These are phyloP conservation scores for Fusarium ramigenum DNA, from an alignment of 2,329 filamentous ascomycete species.

Conservation along the genomic window DNA sequence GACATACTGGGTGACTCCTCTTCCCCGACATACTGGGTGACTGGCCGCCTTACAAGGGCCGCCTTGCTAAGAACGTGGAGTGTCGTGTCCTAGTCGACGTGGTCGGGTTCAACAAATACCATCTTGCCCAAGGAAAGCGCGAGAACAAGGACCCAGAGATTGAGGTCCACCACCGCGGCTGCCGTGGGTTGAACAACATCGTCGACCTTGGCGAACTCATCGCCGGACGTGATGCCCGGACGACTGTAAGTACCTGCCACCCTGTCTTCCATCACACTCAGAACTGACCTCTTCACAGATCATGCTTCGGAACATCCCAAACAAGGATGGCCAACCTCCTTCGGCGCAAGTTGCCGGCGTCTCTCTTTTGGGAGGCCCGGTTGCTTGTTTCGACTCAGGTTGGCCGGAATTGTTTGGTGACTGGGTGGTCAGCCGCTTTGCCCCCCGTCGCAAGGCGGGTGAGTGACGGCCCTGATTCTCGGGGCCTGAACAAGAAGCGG, in stretches of 20 bases:
- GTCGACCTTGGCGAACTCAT: neutral
- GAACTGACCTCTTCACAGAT: neutral
- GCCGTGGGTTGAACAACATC: neutral
- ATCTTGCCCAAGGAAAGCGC: too few relatives aligned
- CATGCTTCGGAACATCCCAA: slow-evolving; percentile 94
- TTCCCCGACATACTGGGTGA: neutral
- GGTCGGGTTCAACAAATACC: too few relatives aligned
- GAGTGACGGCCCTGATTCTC: neutral
- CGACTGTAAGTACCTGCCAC: slow-evolving; percentile 65
- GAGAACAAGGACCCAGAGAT: too few relatives aligned
- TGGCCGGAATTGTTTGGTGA: neutral
- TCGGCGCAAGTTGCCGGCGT: slow-evolving; percentile 82
- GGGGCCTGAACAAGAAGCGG: neutral
- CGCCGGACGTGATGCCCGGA: slow-evolving; percentile 75
- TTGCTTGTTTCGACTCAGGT: neutral
- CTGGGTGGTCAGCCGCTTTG: neutral
- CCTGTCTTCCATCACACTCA: neutral
- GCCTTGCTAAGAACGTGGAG: neutral
- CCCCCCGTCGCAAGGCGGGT: neutral
- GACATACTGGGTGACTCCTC: neutral
- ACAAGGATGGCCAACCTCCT: slow-evolving; percentile 81
- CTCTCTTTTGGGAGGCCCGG: slow-evolving; percentile 57
- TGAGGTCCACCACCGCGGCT: too few relatives aligned
- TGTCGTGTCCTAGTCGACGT: too few relatives aligned
- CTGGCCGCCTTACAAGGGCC: neutral